Percentiles rank a stretch among this genome's conserved stretches.
Evolutionary conservation across 106 monocot species (phyloP).

Genomic region (Xerophyta viscosa): DNA sequence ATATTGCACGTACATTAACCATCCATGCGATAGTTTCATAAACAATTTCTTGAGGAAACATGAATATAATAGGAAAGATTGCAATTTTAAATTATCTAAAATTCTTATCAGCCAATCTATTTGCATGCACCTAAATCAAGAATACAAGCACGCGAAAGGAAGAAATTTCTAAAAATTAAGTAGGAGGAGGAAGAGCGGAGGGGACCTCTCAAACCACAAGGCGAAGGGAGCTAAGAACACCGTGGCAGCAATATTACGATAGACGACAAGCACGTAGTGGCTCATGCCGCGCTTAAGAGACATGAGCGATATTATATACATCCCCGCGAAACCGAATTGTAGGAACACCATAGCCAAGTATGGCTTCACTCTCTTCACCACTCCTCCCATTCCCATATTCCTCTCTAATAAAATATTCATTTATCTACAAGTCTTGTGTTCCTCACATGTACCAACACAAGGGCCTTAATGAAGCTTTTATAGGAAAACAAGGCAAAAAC

Average conservation of each 20-base stretch:
- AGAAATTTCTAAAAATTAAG: not conserved
- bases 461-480: too few species aligned
- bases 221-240: slow-evolving; percentile 48
- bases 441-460: too few species aligned
- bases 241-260: slow-evolving; percentile 34
- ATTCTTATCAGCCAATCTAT: not conserved
- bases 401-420: too few species aligned
- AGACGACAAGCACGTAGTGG: slow-evolving; percentile 68
- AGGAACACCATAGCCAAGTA: slow-evolving; percentile 45
- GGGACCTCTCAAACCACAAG: slow-evolving; percentile 44
- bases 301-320: slow-evolving; percentile 36
- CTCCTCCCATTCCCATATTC: slow-evolving; percentile 8
- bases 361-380: slow-evolving; percentile 36
- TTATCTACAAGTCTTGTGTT: too few species aligned
- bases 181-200: not conserved
- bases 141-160: too few species aligned
- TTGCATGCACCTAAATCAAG: not conserved
- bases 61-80: too few species aligned
- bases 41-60: too few species aligned
- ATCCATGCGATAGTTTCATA: too few species aligned
- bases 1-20: too few species aligned
- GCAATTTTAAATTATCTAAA: too few species aligned
- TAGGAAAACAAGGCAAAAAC: too few species aligned
- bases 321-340: slow-evolving; percentile 51
- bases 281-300: slow-evolving; percentile 56